Base-by-base conservation (phyloP, 148 eudicot species). In the Nepenthes gracilis region DNA sequence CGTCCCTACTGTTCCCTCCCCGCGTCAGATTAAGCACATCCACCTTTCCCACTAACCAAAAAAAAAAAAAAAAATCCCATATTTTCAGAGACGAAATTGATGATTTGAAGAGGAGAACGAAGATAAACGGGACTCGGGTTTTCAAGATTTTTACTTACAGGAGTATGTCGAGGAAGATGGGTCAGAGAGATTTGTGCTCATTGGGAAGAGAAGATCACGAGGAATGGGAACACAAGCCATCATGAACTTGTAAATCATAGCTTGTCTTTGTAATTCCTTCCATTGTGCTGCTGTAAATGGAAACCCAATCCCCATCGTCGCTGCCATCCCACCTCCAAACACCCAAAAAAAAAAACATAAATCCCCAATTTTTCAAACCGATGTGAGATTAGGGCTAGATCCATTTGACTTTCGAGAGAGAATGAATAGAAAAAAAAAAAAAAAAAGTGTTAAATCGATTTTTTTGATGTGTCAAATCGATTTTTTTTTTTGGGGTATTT, bases 241-340 rank as follows among this genome's bases (percentile, higher is more conserved):
- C 84, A 90, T 84, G 75, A 80, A 84, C 63, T 86, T 86, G 65
- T 78, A 90, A 32, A 90, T 75, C 86, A 80, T 84, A 53, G 95
- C 86, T 84, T 90, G 97, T 62, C 86, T 84, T 55, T 86, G 81
- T 1, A 90, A 67, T 68, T 90, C 97, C 63, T 80, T 80, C 95
- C 84, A 78, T 61, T 90, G 97, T 53, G 78, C 75, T 49, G 61
- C 59, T 72, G 97, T 86, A 73, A 90, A 90, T 66, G 92, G 88
- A 80, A 55, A 80, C 83, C 74, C 47, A 15, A 36, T 1, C 36
- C 1, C 14, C 4, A 2, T 63, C 35, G 73, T 53, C 61, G 79
- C 64, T 35, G 78, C 75, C 85, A 80, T 78, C 12, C 64, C 85
- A 65, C 76, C 78, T 67, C 33, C 75, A 70, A 8, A 47, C 36